These are phyloP conservation scores for Yarrowia sp. DNA, from an alignment of 805 yeast species.

Conservation along the genomic window DNA sequence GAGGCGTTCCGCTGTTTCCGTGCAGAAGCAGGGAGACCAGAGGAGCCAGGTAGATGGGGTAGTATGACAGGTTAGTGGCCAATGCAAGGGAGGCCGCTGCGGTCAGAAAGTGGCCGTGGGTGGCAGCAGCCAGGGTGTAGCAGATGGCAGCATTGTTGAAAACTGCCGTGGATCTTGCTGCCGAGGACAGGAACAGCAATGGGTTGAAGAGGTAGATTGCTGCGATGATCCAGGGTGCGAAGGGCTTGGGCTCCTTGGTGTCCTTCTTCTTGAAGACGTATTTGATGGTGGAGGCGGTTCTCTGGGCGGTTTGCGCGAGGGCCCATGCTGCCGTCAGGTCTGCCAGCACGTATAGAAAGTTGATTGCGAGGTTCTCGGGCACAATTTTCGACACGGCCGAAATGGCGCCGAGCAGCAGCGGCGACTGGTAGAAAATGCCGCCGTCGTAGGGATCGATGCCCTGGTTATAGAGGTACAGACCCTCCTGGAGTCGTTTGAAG, in stretches of 20 bases:
- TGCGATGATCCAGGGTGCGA: conserved; percentile 50
- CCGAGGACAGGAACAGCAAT: conserved; percentile 60
- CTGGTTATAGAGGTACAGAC: conserved; percentile 57
- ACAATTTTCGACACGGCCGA: conserved; percentile 38
- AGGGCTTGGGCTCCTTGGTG: conserved; percentile 35
- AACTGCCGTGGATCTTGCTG: conserved; percentile 64
- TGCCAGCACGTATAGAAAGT: conserved; percentile 52
- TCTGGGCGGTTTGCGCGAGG: conserved; percentile 49
- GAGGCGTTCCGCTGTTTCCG: conserved; percentile 5
- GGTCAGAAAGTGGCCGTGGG: conserved; percentile 43
- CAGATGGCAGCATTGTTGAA: conserved; percentile 61
- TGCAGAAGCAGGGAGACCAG: conserved; percentile 48
- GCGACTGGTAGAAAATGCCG: conserved; percentile 84
- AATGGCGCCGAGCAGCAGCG: conserved; percentile 59
- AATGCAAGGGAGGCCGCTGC: conserved; percentile 56
- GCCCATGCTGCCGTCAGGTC: conserved; percentile 60
- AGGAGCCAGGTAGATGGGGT: conserved; percentile 58
- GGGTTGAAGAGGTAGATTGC: conserved; percentile 79
- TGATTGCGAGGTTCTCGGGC: conserved; percentile 32
- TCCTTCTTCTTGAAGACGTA: conserved; percentile 7
- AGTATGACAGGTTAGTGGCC: conserved; percentile 62
- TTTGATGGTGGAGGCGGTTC: conserved; percentile 27
- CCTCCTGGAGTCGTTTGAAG: conserved; percentile 60
- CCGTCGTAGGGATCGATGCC: conserved; percentile 72
- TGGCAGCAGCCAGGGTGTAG: conserved; percentile 47